Conservation (phyloP, 176 grass and related monocot genomes). For the Bromus sterilis region DNA sequence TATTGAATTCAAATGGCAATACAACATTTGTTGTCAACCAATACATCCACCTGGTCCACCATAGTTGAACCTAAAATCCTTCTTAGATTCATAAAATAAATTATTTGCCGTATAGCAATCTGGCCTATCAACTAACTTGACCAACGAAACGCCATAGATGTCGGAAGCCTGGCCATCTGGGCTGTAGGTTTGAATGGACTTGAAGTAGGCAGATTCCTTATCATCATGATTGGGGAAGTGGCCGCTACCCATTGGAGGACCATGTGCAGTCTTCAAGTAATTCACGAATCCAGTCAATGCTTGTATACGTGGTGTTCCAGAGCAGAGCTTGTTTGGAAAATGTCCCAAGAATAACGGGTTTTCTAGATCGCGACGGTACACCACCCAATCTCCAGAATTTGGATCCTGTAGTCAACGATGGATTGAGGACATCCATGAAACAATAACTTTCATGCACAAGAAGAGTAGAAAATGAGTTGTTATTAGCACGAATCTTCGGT, state of each 20-base stretch:
- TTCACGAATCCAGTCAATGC: conserved; percentile 12
- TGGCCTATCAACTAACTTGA: neutral
- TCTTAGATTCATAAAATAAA: neutral
- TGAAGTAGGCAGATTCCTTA: conserved; percentile 18
- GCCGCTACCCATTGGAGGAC: conserved; percentile 39
- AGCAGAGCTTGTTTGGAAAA: conserved; percentile 9
- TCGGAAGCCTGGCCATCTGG: neutral
- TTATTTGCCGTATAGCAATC: neutral
- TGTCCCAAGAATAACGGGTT: neutral
- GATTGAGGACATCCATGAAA: neutral
- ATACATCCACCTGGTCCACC: neutral
- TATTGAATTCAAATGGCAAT: too few species aligned
- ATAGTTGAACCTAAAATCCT: neutral
- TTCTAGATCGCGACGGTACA: conserved; percentile 21
- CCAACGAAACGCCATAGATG: neutral
- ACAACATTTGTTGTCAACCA: neutral
- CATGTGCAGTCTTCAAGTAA: neutral
- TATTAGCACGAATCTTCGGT: neutral
- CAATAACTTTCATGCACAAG: neutral
- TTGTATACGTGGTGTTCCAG: neutral
- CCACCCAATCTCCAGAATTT: conserved; percentile 27
- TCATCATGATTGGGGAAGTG: conserved; percentile 10
- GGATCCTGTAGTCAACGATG: conserved; percentile 21
- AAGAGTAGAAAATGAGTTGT: neutral
- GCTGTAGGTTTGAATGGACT: conserved; percentile 3